Percentiles rank a stretch among this genome's conserved stretches.
These are phyloP conservation scores for Termitomyces sp. DNA, from an alignment of 768 basidiomycete genomes.

Conservation along the genomic window DNA sequence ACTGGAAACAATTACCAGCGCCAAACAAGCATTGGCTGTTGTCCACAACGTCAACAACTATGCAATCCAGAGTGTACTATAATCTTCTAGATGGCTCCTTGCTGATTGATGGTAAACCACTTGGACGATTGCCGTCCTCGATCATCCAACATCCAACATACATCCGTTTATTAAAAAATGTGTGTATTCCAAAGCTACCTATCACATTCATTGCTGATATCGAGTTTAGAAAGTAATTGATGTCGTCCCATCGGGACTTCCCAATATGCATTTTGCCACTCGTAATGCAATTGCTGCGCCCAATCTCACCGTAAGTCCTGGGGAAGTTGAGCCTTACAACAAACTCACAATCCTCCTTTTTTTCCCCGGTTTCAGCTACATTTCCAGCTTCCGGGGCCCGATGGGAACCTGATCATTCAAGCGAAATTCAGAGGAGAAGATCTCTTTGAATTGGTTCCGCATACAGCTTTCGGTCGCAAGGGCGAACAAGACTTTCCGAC, in stretches of 20 bases:
- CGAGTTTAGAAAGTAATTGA: conserved; percentile 3
- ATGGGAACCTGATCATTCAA: conserved; percentile 26
- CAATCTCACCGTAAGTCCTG: conserved; percentile 19
- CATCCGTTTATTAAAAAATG: conserved; percentile 31
- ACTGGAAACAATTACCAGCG: conserved; percentile 18
- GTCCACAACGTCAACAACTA: conserved; percentile 3
- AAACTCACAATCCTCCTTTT: neutral
- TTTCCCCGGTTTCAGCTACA: conserved; percentile 22
- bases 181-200: conserved; percentile 13
- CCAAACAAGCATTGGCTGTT: conserved; percentile 27
- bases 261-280: conserved; percentile 8
- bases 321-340: too few relatives aligned
- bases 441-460: conserved; percentile 33
- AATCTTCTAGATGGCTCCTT: conserved; percentile 38
- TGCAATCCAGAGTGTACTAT: conserved; percentile 25
- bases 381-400: conserved; percentile 19
- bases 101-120: conserved; percentile 36
- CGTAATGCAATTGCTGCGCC: neutral
- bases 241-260: conserved; percentile 4
- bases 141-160: conserved; percentile 32
- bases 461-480: conserved; percentile 11
- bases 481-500: conserved; percentile 23
- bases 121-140: conserved; percentile 32
- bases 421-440: conserved; percentile 12
- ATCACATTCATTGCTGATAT: conserved; percentile 8